Evolutionary conservation across 202 grass and related monocot species (phyloP), one percentile per base, ranked within the genome.

Genomic region (Schoenoplectus triqueter): DNA sequence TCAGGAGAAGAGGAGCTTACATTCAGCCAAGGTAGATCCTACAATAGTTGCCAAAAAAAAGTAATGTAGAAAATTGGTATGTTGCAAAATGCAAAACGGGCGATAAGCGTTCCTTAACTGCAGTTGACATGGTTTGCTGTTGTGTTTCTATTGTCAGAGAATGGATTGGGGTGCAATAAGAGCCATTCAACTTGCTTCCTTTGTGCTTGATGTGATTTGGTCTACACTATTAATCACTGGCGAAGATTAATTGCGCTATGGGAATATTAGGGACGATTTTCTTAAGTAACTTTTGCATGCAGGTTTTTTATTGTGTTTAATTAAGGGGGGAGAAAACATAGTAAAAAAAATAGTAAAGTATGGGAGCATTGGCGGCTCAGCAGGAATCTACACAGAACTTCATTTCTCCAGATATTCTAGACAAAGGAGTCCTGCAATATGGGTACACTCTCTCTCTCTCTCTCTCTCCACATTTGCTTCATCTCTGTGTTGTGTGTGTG

Each of bases 341-440:
- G 81, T 87, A 80, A 69, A 69, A 77, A 6, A 5, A 80, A 69
- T 74, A 62, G 66, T 61, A 47, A 81, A 83, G 20, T 61, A 90
- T 83, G 77, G 88, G 61, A 83, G 81, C 50, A 67, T 7, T 83
- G 81, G 46, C 63, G 4, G 81, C 81, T 56, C 81, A 69, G 81
- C 64, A 57, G 31, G 81, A 70, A 45, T 39, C 41, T 82, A 59
- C 19, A 67, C 42, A 18, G 52, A 57, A 84, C 50, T 47, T 49
- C 47, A n/a, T 5, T 46, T 3, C 46, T 46, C 21, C 44, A 44
- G 87, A 92, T 44, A 89, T 13, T 73, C 42, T 90, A 55, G 84
- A 94, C 22, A 86, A 84, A 54, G 92, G 90, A 73, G 40, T 92
- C 64, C 92, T 99, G 93, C 88, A 95, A 64, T 91, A 94, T 60